Conservation (phyloP, 2,329 filamentous ascomycete species). For the Cordyceps tenuipes region DNA sequence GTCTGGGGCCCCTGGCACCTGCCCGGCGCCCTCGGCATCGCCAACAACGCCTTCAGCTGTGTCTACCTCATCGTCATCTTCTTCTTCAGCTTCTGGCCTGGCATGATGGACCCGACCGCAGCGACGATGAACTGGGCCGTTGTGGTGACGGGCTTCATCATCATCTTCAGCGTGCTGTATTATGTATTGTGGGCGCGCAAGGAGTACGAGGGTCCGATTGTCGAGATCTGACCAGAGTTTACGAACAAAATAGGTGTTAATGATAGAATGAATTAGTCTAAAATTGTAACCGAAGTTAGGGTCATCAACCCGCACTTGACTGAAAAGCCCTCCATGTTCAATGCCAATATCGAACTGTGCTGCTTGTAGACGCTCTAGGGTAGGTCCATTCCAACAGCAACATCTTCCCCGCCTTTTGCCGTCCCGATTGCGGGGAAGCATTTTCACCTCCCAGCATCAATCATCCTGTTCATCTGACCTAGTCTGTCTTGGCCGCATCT, state of each 20-base stretch:
- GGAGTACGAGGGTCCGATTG: constrained; percentile 38
- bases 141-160: constrained; percentile 6
- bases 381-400: too few species aligned
- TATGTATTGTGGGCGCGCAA: constrained; percentile 34
- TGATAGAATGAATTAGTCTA: too few species aligned
- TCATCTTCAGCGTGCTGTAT: constrained; percentile 38
- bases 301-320: too few species aligned
- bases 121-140: constrained; percentile 2
- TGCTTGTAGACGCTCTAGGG: too few species aligned
- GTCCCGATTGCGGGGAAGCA: too few species aligned
- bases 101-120: neutral
- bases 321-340: too few species aligned
- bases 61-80: constrained; percentile 44
- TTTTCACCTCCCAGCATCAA: too few species aligned
- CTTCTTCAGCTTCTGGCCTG: constrained; percentile 48
- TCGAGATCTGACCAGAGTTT: constrained; percentile 15
- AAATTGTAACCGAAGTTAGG: neutral
- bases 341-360: too few species aligned
- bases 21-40: constrained; percentile 39
- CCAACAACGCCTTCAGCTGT: constrained; percentile 47
- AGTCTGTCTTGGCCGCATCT: too few species aligned
- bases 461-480: too few species aligned
- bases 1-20: constrained; percentile 49
- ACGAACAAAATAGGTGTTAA: too few species aligned
- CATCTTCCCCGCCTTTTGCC: too few species aligned